Evolutionary conservation across 202 grass and related monocot genomes (phyloP).

Genomic region (Cymbopogon flexuosus): DNA sequence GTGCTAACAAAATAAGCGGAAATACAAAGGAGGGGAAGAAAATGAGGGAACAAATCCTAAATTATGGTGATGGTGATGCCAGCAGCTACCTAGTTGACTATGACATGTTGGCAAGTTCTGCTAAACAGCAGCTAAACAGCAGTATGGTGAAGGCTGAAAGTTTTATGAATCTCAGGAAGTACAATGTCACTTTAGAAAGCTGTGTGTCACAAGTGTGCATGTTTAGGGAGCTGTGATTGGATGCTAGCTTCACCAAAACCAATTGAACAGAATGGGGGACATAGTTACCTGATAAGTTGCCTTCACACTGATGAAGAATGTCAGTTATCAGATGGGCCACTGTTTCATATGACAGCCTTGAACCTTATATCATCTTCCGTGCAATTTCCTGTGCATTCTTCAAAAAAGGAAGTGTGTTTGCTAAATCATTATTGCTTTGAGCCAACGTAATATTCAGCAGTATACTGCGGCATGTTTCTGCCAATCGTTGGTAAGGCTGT

Average conservation of each 20-base stretch:
- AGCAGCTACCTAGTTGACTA: background rate
- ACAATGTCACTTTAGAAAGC: background rate
- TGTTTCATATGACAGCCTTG: background rate
- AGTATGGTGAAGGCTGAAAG: background rate
- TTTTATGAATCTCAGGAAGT: background rate
- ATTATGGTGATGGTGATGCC: background rate
- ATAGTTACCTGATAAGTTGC: constrained; percentile 21
- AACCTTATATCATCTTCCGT: constrained; percentile 30
- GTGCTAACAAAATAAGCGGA: background rate
- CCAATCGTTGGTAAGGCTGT: constrained; percentile 32
- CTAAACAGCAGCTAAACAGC: background rate
- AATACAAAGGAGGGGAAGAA: background rate
- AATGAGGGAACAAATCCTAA: background rate
- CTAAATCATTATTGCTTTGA: constrained; percentile 19
- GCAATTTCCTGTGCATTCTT: constrained; percentile 52
- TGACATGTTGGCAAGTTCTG: background rate
- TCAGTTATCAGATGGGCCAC: background rate
- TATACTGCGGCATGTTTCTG: constrained; percentile 44
- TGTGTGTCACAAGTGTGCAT: background rate
- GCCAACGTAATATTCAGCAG: constrained; percentile 33
- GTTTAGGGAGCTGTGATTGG: background rate
- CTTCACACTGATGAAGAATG: background rate
- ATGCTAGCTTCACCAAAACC: background rate
- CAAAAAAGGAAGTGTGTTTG: constrained; percentile 32
- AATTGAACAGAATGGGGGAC: background rate